Base-by-base conservation (phyloP, 2,329 filamentous ascomycete genomes). In the Fusarium sp. region DNA sequence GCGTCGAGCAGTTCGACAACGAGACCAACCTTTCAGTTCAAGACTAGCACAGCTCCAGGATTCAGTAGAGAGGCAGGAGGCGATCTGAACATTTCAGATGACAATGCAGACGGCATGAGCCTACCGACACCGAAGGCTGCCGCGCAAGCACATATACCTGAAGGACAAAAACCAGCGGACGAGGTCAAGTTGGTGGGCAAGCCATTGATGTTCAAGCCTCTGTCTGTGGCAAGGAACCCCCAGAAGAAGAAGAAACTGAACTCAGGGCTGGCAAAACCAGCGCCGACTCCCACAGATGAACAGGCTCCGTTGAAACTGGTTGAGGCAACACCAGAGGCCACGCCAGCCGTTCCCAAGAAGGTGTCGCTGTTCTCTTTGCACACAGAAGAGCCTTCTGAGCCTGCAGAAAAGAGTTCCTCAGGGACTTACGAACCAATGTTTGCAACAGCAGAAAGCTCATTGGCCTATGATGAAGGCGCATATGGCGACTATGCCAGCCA, bases 191-290 rank as follows among this genome's bases (percentile, higher is more conserved):
- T 93, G 19, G 88, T 91, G 5, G 93, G 93, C 25, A 96, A 95
- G 75, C 90, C 94, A 18, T 89, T 95, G 81, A 93, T 94, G 89
- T 98, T 98, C 81, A 93, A 91, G 79, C 95, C 95, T 7, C 84
- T 98, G 41, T 97, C 95, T 2, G 94, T 98, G 19, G 89, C 91
- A 21, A 88, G 93, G 69, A 94, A 92, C 70, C 87, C 90, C 35
- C 89, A 88, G 70, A 94, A 93, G 83, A 94, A 92, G 83, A 91
- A 88, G 77, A 84, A 85, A 63, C 80, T 81, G 29, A 60, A 76
- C 7, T 66, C 63, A 16, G 70, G 57, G 9, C 33, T 65, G 19
- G 61, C 69, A 16, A 76, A 67, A 11, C 58, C 69, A 21, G 31
- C 72, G 15, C 38, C 60, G 14, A 33, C 54, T n/a, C 29, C 68